Conservation (phyloP, 345 rosid species). For the Cardamine resedifolia region DNA sequence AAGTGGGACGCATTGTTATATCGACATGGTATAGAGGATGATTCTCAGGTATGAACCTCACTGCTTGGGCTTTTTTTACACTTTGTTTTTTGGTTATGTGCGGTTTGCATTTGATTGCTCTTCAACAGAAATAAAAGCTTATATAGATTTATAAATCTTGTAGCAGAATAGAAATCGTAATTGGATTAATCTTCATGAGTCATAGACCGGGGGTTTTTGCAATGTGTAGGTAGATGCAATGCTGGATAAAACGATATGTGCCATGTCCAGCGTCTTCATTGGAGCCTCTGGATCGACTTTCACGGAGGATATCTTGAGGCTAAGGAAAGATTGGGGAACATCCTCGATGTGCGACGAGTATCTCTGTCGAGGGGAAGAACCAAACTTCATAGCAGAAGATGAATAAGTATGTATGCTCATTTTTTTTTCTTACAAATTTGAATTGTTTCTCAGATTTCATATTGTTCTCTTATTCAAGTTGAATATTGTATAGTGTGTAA, state of each 20-base stretch:
- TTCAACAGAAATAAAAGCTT: too few species aligned
- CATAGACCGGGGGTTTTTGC: neutral
- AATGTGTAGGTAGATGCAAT: slow-evolving; percentile 81
- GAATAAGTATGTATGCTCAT: slow-evolving; percentile 45
- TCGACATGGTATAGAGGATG: slow-evolving; percentile 66
- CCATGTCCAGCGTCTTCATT: slow-evolving; percentile 74
- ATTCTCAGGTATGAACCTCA: slow-evolving; percentile 59
- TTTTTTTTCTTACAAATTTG: neutral
- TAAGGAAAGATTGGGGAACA: slow-evolving; percentile 82
- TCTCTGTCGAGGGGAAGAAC: slow-evolving; percentile 82
- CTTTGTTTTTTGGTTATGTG: neutral
- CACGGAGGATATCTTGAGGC: slow-evolving; percentile 81
- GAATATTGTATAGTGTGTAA: slow-evolving; percentile 24
- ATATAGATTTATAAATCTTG: neutral
- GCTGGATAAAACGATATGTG: slow-evolving; percentile 89
- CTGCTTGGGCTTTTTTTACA: neutral
- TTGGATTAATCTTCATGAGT: neutral
- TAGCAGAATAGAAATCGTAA: neutral
- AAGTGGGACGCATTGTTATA: slow-evolving; percentile 91
- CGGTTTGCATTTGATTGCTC: neutral
- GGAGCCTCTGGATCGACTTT: slow-evolving; percentile 83
- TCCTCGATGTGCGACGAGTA: slow-evolving; percentile 83
- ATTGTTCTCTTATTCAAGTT: neutral
- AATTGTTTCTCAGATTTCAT: neutral
- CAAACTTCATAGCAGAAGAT: slow-evolving; percentile 70